Conservation (phyloP, 768 basidiomycete species). For the Kondoa subrosea region DNA sequence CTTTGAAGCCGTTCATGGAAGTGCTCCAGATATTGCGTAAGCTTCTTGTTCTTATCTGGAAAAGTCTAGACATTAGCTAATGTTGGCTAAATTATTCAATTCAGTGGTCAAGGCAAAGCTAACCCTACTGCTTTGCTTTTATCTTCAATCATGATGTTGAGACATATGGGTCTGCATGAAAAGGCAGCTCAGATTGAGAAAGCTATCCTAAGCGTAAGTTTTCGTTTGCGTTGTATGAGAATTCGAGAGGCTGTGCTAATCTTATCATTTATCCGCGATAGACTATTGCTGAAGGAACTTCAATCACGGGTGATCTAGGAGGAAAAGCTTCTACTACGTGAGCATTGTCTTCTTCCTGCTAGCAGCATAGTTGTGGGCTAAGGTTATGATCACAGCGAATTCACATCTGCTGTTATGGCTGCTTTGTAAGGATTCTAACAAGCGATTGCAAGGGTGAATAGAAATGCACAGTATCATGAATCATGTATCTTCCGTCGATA, state of each 20-base stretch:
- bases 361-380: slow-evolving; percentile 66
- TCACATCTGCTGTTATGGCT: no score
- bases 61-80: slow-evolving; percentile 31
- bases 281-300: slow-evolving; percentile 94
- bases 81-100: slow-evolving; percentile 43
- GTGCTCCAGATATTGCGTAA: slow-evolving; percentile 90
- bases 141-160: slow-evolving; percentile 94
- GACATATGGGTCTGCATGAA: slow-evolving; percentile 79
- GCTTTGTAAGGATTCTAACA: no score
- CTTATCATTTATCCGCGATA: slow-evolving; percentile 29
- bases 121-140: slow-evolving; percentile 98
- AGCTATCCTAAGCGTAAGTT: slow-evolving; percentile 69
- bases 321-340: slow-evolving; percentile 63
- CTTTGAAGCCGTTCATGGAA: slow-evolving; percentile 98
- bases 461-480: no score
- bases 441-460: no score
- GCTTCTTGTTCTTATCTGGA: background rate
- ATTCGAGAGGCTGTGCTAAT: slow-evolving; percentile 1
- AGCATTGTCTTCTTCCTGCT: slow-evolving; percentile 55
- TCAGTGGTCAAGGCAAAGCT: slow-evolving; percentile 85
- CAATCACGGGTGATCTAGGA: slow-evolving; percentile 87
- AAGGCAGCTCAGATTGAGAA: slow-evolving; percentile 79
- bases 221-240: background rate
- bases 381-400: background rate
- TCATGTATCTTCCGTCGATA: no score